A percentile compares a stretch with the other conserved stretches of the same genome.
Conservation (phyloP, 164 flowering plant species). For the Umbellularia californica region DNA sequence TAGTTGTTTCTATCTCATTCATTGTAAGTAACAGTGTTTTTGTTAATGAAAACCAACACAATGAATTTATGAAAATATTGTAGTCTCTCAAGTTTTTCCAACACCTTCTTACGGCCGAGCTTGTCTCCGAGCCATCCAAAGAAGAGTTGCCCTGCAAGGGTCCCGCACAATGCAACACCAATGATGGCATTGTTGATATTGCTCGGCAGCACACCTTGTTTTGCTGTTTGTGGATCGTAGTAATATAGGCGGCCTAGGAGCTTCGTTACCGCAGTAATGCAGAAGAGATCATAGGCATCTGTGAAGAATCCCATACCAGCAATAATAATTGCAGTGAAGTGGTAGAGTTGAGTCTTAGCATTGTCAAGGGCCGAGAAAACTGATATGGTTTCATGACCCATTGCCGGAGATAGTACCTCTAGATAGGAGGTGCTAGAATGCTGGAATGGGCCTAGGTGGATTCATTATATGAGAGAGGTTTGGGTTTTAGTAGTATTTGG, state of each 20-base stretch:
- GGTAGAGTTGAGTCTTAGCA: slow-evolving; percentile 55
- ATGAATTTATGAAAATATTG: no score
- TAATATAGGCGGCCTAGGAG: slow-evolving; percentile 51
- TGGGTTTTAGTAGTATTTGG: background rate
- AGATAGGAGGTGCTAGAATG: background rate
- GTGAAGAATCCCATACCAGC: slow-evolving; percentile 71
- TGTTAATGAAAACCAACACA: no score
- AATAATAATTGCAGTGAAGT: slow-evolving; percentile 32
- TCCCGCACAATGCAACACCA: slow-evolving; percentile 52
- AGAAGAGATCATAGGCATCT: slow-evolving; percentile 62
- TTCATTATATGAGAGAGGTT: background rate
- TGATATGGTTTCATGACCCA: background rate
- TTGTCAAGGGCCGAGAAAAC: slow-evolving; percentile 45
- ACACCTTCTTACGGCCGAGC: slow-evolving; percentile 44
- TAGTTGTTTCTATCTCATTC: no score
- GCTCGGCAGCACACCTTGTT: slow-evolving; percentile 43
- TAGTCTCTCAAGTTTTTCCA: no score
- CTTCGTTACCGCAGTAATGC: slow-evolving; percentile 47
- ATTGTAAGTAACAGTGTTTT: no score
- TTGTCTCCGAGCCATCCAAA: slow-evolving; percentile 62
- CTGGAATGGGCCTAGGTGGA: background rate
- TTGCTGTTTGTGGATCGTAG: slow-evolving; percentile 9
- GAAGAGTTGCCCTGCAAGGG: slow-evolving; percentile 46
- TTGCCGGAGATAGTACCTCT: background rate
- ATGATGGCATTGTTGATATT: slow-evolving; percentile 29